These are phyloP conservation scores for Brassica incana DNA, from an alignment of 345 rosid species.

Conservation along the genomic window DNA sequence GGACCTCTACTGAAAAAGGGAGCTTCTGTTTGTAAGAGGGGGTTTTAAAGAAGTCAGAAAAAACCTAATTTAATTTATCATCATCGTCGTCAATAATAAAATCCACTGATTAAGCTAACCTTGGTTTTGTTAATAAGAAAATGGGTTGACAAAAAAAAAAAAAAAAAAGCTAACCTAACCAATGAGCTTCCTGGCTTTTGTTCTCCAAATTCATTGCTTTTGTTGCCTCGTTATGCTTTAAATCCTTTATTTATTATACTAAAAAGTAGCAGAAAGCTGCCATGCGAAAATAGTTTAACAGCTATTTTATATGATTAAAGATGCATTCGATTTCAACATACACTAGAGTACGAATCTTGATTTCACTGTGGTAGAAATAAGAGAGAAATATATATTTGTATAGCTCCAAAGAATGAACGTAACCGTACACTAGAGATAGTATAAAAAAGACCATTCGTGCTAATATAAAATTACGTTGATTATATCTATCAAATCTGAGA, in stretches of 20 bases:
- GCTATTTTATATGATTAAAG: slow-evolving; percentile 6
- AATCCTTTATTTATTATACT: slow-evolving; percentile 22
- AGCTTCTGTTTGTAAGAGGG: slow-evolving; percentile 42
- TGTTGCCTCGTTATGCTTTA: slow-evolving; percentile 42
- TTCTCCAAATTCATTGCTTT: slow-evolving; percentile 37
- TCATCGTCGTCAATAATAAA: slow-evolving; percentile 11
- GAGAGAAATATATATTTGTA: background rate
- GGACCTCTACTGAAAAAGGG: slow-evolving; percentile 46
- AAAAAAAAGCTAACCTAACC: slow-evolving; percentile 14
- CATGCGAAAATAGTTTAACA: slow-evolving; percentile 21
- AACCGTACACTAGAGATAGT: slow-evolving; percentile 9
- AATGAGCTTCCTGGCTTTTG: slow-evolving; percentile 38
- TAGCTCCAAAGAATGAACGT: slow-evolving; percentile 3
- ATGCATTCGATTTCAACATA: background rate
- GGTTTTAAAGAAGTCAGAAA: slow-evolving; percentile 40
- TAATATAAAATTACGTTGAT: slow-evolving; percentile 9
- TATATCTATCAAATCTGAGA: slow-evolving; percentile 18
- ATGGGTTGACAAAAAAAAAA: no score
- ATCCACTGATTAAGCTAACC: slow-evolving; percentile 31
- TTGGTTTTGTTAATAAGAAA: no score
- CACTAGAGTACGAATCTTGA: background rate
- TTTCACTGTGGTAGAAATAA: slow-evolving; percentile 2
- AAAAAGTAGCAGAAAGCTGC: slow-evolving; percentile 38
- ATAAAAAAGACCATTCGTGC: slow-evolving; percentile 34
- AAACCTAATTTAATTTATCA: slow-evolving; percentile 31